Evolutionary conservation across 257 asterid genomes (phyloP).

Genomic region (Handroanthus guayacan): DNA sequence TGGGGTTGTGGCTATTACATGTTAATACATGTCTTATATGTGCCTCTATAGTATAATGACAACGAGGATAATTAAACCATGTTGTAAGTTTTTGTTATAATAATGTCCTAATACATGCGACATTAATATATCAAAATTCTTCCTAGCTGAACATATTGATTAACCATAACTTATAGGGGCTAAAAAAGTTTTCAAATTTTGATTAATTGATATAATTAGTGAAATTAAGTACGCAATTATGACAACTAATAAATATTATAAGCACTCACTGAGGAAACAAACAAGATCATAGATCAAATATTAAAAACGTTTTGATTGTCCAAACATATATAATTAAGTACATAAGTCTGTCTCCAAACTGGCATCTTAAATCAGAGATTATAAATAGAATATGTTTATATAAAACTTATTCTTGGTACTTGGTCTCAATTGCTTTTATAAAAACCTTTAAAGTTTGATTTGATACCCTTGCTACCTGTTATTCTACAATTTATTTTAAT

Average conservation of each 20-base stretch:
- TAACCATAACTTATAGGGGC: background rate
- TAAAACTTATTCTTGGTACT: conserved; percentile 9
- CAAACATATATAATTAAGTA: background rate
- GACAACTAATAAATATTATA: background rate
- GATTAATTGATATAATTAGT: background rate
- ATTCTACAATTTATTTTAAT: conserved; percentile 8
- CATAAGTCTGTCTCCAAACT: conserved; percentile 14
- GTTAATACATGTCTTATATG: too few species aligned
- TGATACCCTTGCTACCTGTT: background rate
- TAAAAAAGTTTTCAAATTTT: background rate
- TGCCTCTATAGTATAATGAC: too few species aligned
- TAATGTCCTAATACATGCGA: background rate
- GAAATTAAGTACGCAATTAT: conserved; percentile 1
- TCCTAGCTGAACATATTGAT: too few species aligned
- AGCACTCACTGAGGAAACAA: background rate
- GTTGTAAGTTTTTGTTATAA: too few species aligned
- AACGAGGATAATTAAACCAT: too few species aligned
- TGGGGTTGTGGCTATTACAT: conserved; percentile 8
- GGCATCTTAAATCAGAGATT: conserved; percentile 31
- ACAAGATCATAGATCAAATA: background rate
- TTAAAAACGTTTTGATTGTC: background rate
- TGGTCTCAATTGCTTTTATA: background rate
- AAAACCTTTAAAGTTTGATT: background rate
- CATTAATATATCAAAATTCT: background rate
- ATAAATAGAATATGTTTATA: background rate